These are phyloP conservation scores for Globisporangium spinosum DNA, from an alignment of 352 stramenopile genomes.

Conservation along the genomic window DNA sequence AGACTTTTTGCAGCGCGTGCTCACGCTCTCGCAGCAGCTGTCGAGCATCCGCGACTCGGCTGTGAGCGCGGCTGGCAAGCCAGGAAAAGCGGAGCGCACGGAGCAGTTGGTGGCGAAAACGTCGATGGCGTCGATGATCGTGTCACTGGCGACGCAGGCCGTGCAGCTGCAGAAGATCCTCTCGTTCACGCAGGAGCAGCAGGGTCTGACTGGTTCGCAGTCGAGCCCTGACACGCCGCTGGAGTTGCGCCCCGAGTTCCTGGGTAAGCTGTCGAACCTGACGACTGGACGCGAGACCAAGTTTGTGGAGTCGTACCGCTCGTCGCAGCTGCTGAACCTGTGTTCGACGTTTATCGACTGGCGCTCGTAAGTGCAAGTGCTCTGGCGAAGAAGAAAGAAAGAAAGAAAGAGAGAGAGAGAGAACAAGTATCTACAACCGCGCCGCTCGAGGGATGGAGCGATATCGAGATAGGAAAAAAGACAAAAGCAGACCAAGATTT, in stretches of 20 bases:
- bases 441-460: not conserved
- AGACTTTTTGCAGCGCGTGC: slow-evolving; percentile 56
- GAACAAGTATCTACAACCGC: not conserved
- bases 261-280: slow-evolving; percentile 34
- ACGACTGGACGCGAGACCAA: slow-evolving; percentile 39
- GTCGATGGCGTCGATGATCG: slow-evolving; percentile 61
- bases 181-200: slow-evolving; percentile 45
- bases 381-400: not conserved
- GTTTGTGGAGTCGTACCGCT: slow-evolving; percentile 56
- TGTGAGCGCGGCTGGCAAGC: slow-evolving; percentile 18
- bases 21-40: slow-evolving; percentile 52
- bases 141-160: slow-evolving; percentile 49
- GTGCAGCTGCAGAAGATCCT: slow-evolving; percentile 48
- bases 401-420: not conserved
- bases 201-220: slow-evolving; percentile 19
- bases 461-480: not conserved
- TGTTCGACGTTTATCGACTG: slow-evolving; percentile 64
- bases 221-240: slow-evolving; percentile 24
- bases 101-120: slow-evolving; percentile 37
- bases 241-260: slow-evolving; percentile 49
- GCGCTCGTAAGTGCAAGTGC: slow-evolving; percentile 30
- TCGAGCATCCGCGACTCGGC: slow-evolving; percentile 30
- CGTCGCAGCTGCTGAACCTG: slow-evolving; percentile 48
- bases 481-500: not conserved
- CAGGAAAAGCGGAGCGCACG: slow-evolving; percentile 17